These are phyloP conservation scores for Cryptococcus sp. DNA, from an alignment of 1,284 basidiomycete genomes.

Conservation along the genomic window DNA sequence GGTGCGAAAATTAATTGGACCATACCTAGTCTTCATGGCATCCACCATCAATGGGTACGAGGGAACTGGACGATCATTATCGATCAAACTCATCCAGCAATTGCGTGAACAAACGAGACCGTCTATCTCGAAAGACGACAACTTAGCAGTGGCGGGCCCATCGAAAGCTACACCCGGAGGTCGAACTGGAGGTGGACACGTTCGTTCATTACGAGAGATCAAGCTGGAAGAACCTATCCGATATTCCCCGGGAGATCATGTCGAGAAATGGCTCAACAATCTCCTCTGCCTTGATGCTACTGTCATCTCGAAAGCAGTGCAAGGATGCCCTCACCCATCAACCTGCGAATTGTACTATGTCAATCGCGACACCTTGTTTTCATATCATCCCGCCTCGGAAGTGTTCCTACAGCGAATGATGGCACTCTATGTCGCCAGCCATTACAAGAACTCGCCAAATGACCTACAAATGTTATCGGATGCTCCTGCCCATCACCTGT, in stretches of 20 bases:
- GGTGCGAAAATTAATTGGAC: conserved; percentile 90
- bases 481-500: conserved; percentile 94
- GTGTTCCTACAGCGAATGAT: conserved; percentile 97
- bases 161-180: conserved; percentile 42
- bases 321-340: conserved; percentile 88
- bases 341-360: conserved; percentile 95
- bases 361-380: conserved; percentile 93
- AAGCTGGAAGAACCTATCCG: conserved; percentile 94
- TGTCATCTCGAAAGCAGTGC: conserved; percentile 58
- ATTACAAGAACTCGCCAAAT: conserved; percentile 99
- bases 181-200: conserved; percentile 49
- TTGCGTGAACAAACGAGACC: conserved; percentile 79
- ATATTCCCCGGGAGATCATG: conserved; percentile 78
- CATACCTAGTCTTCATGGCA: conserved; percentile 96
- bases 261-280: conserved; percentile 92
- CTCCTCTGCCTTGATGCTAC: conserved; percentile 93
- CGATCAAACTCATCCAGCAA: conserved; percentile 96
- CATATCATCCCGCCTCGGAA: conserved; percentile 94
- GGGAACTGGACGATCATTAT: conserved; percentile 94
- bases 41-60: conserved; percentile 99
- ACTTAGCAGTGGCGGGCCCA: conserved; percentile 20
- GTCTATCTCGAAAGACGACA: conserved; percentile 55
- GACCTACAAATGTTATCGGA: conserved; percentile 95
- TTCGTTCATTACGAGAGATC: conserved; percentile 83
- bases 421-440: conserved; percentile 92